Base-by-base conservation (phyloP, 805 yeast genomes). In the Schwanniomyces vanrijiae region DNA sequence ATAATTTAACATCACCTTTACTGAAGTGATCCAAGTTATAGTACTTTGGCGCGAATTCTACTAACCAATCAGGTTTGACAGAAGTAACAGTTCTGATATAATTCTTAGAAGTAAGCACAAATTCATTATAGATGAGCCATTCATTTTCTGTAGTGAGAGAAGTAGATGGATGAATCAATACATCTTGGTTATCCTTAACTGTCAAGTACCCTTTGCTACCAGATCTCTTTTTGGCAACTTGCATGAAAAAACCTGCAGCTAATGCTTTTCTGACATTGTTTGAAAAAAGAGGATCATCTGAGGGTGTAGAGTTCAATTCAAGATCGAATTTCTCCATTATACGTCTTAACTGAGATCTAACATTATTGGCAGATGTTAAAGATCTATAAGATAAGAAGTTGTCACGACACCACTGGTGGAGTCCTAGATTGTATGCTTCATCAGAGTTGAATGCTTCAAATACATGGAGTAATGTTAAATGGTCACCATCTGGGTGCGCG, bases 161-260 rank as follows among this genome's bases (percentile, higher is more conserved):
- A 1, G 97, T 89, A 46, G 94, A 85, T 50, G 99, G 99, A 64
- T 94, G 99, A 40, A 94, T 77, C 58, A 90, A 70, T 10, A 92
- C 98, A 52, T 92, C 98, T 73, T 94, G 99, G 62, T 91, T 90
- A 68, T 94, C 99, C 68, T 90, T 90, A 43, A 91, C 87, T 0
- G 99, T 94, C 56, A 88, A 78, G 65, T 86, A 92, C n/a, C 88
- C 91, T 54, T 70, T 71, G 37, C 81, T 77, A 33, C 89, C 84
- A n/a, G 87, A 80, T 71, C 82, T 83, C 74, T 88, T 89, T 72
- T 91, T 94, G 28, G 97, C 98, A 46, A 88, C 96, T 73, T 94
- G 99, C 98, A 94, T 91, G 75, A 94, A 94, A 66, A 90, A 91
- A 1, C 99, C 99, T n/a, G 89, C 80, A 3, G 89, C 78, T 48